Evolutionary conservation across 345 rosid species (phyloP), one percentile per base, ranked within the genome.

Genomic region (Populus ilicifolia): DNA sequence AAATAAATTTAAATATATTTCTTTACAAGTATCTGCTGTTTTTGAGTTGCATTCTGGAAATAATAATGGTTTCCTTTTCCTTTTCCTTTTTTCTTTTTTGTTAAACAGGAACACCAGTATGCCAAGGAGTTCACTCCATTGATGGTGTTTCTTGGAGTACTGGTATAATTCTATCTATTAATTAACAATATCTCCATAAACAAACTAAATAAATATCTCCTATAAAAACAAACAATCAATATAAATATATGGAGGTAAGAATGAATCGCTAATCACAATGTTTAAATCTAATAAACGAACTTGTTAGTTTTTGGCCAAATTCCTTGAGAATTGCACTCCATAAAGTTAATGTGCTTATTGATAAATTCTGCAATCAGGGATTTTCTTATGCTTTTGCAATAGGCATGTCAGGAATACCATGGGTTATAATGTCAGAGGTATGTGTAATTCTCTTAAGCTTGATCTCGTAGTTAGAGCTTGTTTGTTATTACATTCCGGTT

Each of bases 341-440:
- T 33, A 33, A 33, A 33, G 10, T 39, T 39, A 39, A 39, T 8
- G 43, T 39, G 5, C 50, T 61, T 6, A 25, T 61, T 30, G 27
- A 68, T 77, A 18, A 27, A 23, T 52, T 54, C 10, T 50, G 41
- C 8, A 29, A 30, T 12, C 73, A 54, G 89, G 91, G 82, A 85
- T 27, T 84, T 65, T 75, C 84, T 3, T 89, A 83, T 70, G 86
- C 91, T 3, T 85, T 87, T 70, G 82, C 94, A 27, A 44, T 93
- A 18, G 97, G 94, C 76, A 89, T 91, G 83, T 90, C 90, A 84
- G 91, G 91, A 67, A 86, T 93, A 69, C 93, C 97, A 6, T 91
- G 94, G 96, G 87, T 89, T 62, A 90, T 93, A 78, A 89, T 93
- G 85, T 91, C 96, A 5, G 97, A 93, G 97, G 97, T 93, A 86